These are phyloP conservation scores for Xylariaceae sp. DNA, from an alignment of 2,329 filamentous ascomycete species.

Conservation along the genomic window DNA sequence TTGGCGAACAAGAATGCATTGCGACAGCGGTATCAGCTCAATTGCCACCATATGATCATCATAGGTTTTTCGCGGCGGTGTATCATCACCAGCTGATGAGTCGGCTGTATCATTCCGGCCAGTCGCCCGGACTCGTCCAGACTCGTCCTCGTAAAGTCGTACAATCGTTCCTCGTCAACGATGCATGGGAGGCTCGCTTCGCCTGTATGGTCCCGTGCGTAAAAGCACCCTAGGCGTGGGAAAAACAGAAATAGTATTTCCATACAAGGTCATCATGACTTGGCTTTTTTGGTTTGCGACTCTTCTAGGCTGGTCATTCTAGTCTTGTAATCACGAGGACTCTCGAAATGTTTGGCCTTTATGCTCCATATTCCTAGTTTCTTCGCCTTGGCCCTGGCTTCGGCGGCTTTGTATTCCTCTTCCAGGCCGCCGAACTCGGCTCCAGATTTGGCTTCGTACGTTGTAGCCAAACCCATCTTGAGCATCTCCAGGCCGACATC, in stretches of 20 bases:
- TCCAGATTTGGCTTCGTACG: constrained; percentile 88
- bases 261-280: constrained; percentile 8
- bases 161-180: constrained; percentile 1
- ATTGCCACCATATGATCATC: neutral
- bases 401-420: constrained; percentile 58
- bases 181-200: neutral
- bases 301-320: constrained; percentile 36
- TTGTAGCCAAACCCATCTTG: constrained; percentile 74
- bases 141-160: neutral
- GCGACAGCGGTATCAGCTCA: neutral
- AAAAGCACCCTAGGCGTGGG: neutral
- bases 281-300: constrained; percentile 18
- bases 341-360: constrained; percentile 62
- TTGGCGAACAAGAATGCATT: neutral
- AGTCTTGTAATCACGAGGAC: constrained; percentile 80
- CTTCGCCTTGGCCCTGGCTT: constrained; percentile 59
- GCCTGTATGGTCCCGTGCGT: neutral
- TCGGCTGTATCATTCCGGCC: neutral
- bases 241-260: neutral
- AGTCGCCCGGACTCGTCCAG: neutral
- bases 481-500: constrained; percentile 92
- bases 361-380: constrained; percentile 71
- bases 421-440: constrained; percentile 77
- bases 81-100: neutral
- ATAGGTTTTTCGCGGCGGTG: neutral